phyloP scores from a whole-genome alignment of 352 stramenopile genomes.

The Globisporangium echinulatum region DNA sequence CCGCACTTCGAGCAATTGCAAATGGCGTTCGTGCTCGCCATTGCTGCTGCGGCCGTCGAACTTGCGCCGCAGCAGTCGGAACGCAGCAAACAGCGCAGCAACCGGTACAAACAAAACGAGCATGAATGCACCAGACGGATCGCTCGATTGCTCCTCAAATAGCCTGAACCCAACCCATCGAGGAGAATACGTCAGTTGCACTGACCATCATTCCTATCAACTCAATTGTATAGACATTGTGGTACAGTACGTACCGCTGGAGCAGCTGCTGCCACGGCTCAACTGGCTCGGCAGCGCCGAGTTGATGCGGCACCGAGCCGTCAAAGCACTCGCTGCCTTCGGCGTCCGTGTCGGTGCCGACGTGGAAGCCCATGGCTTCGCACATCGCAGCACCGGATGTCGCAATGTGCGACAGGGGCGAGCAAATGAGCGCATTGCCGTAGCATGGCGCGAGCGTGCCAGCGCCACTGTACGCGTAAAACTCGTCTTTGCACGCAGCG shows the following conservation, averaged over 20 bases:
- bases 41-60: constrained; percentile 17
- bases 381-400: constrained; percentile 57
- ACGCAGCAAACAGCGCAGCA: constrained; percentile 40
- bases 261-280: constrained; percentile 53
- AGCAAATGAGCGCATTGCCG: constrained; percentile 78
- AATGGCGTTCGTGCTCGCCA: constrained; percentile 31
- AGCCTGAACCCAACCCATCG: constrained; percentile 17
- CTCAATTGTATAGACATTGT: too few relatives aligned
- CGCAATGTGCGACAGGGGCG: constrained; percentile 54
- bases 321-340: constrained; percentile 82
- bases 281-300: constrained; percentile 45
- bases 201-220: too few relatives aligned
- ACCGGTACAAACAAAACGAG: constrained; percentile 54
- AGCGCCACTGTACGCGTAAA: constrained; percentile 56
- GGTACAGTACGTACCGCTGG: constrained; percentile 17
- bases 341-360: constrained; percentile 49
- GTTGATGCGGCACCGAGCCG: constrained; percentile 53
- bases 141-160: constrained; percentile 60
- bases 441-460: constrained; percentile 70
- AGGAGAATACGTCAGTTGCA: too few relatives aligned
- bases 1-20: constrained; percentile 67
- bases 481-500: constrained; percentile 63
- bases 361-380: constrained; percentile 73
- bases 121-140: constrained; percentile 65
- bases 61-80: constrained; percentile 38